Conservation (phyloP, 805 yeast species). For the Candida lessepsii region DNA sequence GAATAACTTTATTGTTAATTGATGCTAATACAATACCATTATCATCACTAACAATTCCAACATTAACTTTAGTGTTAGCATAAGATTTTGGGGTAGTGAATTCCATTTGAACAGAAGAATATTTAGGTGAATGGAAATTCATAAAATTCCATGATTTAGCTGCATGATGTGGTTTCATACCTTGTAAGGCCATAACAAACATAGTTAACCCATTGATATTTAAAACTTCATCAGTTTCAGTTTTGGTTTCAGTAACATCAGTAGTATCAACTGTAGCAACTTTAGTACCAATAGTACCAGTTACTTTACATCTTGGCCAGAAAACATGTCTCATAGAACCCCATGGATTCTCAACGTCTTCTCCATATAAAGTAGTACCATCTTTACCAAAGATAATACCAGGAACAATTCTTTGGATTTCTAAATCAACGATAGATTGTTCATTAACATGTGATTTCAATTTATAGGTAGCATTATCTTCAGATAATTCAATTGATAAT, state of each 20-base stretch:
- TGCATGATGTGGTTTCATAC: constrained; percentile 99
- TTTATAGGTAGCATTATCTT: constrained; percentile 44
- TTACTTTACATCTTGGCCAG: constrained; percentile 86
- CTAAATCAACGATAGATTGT: constrained; percentile 70
- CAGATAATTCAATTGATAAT: constrained; percentile 62
- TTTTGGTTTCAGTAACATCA: too few species aligned
- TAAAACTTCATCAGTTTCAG: constrained; percentile 20
- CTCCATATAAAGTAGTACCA: constrained; percentile 86
- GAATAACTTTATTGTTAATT: constrained; percentile 61
- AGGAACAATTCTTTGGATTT: constrained; percentile 58
- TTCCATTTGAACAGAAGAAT: constrained; percentile 86
- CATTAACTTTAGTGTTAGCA: constrained; percentile 73
- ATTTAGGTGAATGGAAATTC: constrained; percentile 75
- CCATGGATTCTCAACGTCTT: constrained; percentile 84
- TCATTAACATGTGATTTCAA: constrained; percentile 65
- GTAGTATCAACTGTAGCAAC: not conserved
- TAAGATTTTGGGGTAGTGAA: constrained; percentile 92
- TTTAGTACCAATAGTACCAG: constrained; percentile 56
- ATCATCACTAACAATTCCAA: constrained; percentile 71
- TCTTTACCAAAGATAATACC: constrained; percentile 90
- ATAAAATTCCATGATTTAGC: constrained; percentile 96
- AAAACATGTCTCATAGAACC: constrained; percentile 94
- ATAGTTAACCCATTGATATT: constrained; percentile 55
- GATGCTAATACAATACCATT: constrained; percentile 64
- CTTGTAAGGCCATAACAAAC: constrained; percentile 96